Conservation (phyloP, 1,284 basidiomycete genomes). For the Malassezia nana region DNA sequence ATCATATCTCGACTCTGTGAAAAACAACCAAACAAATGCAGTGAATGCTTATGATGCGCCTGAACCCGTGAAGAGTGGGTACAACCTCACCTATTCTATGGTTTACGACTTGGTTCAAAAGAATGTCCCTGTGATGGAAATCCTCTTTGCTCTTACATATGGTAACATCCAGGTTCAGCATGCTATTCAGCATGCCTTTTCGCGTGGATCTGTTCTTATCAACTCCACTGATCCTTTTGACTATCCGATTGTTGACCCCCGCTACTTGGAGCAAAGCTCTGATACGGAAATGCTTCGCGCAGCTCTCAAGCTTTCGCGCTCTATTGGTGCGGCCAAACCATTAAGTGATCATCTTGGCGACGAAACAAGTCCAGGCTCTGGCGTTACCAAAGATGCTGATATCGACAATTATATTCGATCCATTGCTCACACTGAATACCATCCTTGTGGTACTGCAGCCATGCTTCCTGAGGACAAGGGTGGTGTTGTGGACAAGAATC, state of each 20-base stretch:
- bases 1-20: slow-evolving; percentile 50
- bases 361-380: slow-evolving; percentile 21
- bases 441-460: slow-evolving; percentile 50
- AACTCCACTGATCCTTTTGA: slow-evolving; percentile 56
- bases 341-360: slow-evolving; percentile 16
- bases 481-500: slow-evolving; percentile 34
- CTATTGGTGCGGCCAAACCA: slow-evolving; percentile 45
- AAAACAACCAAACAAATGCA: slow-evolving; percentile 44
- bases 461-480: slow-evolving; percentile 34
- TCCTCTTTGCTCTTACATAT: slow-evolving; percentile 28
- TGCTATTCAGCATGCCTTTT: slow-evolving; percentile 61
- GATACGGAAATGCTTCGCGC: slow-evolving; percentile 57
- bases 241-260: slow-evolving; percentile 57
- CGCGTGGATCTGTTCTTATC: slow-evolving; percentile 52
- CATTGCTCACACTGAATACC: slow-evolving; percentile 51
- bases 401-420: slow-evolving; percentile 53
- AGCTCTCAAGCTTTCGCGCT: slow-evolving; percentile 56
- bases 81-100: slow-evolving; percentile 57
- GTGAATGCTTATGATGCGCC: slow-evolving; percentile 53
- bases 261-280: slow-evolving; percentile 51
- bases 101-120: slow-evolving; percentile 52
- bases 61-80: slow-evolving; percentile 56
- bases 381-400: slow-evolving; percentile 50
- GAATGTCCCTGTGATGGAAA: slow-evolving; percentile 39
- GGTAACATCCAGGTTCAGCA: slow-evolving; percentile 53